These are phyloP conservation scores for Colletotrichum caudatum DNA, from an alignment of 2,329 filamentous ascomycete species.

Conservation along the genomic window DNA sequence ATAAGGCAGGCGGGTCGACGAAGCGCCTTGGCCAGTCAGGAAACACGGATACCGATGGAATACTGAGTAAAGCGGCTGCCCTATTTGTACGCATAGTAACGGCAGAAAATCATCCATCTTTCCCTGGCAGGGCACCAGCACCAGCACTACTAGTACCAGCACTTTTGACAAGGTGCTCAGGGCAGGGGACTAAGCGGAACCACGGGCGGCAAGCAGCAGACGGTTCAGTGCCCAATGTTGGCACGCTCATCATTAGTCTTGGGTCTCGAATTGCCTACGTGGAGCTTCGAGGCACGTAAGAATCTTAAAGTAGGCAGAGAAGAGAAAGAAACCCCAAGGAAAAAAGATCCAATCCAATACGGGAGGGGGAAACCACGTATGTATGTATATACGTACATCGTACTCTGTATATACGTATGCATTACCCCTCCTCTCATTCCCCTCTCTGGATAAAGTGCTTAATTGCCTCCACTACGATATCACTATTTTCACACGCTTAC, in stretches of 20 bases:
- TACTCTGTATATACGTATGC: neutral
- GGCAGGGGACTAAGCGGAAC: neutral
- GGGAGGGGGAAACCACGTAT: neutral
- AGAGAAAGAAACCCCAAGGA: no score
- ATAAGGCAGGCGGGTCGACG: conserved; percentile 1
- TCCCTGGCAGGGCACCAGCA: neutral
- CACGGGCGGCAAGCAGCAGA: neutral
- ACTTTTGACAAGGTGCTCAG: neutral
- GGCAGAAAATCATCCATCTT: conserved; percentile 12
- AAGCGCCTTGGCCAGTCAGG: conserved; percentile 10
- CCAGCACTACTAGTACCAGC: neutral
- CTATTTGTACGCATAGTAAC: neutral
- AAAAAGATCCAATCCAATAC: neutral
- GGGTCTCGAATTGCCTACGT: neutral
- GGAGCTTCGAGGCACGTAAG: neutral
- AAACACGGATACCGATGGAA: conserved; percentile 2
- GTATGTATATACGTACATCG: neutral
- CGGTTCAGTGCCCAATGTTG: neutral
- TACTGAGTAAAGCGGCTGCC: neutral
- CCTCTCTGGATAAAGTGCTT: conserved; percentile 20
- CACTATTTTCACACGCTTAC: neutral
- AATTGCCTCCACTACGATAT: neutral
- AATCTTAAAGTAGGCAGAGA: neutral
- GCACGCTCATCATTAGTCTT: neutral
- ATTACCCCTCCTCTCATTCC: conserved; percentile 20